These are phyloP conservation scores for Penicillium sclerotiorum DNA, from an alignment of 2,329 filamentous ascomycete species.

Conservation along the genomic window DNA sequence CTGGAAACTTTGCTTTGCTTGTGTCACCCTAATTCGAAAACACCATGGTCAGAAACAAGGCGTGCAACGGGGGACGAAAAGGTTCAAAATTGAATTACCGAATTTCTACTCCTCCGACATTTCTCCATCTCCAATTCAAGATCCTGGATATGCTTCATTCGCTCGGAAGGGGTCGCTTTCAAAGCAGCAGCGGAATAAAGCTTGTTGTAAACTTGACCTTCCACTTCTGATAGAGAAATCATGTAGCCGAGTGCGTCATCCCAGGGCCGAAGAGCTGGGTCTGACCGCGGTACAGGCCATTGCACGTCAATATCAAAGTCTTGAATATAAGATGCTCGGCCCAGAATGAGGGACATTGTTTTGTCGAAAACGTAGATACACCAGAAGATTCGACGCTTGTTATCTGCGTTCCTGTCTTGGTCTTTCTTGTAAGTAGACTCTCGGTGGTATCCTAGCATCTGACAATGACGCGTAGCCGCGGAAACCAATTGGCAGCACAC, in stretches of 20 bases:
- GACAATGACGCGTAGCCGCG: constrained; percentile 22
- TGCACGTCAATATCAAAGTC: constrained; percentile 24
- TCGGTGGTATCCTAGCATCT: constrained; percentile 25
- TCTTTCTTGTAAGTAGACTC: constrained; percentile 15
- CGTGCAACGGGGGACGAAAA: no score
- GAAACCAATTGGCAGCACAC: constrained; percentile 21
- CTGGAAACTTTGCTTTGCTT: constrained; percentile 9
- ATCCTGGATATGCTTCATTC: constrained; percentile 6
- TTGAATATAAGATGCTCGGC: constrained; percentile 21
- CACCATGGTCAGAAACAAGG: not conserved
- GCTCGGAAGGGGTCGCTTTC: constrained; percentile 3
- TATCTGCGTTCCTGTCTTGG: constrained; percentile 6
- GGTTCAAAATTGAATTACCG: not conserved
- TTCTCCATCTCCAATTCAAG: constrained; percentile 13
- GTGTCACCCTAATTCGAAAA: constrained; percentile 18
- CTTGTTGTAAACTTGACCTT: constrained; percentile 18
- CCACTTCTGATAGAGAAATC: constrained; percentile 14
- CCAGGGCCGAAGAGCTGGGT: constrained; percentile 13
- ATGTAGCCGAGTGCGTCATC: constrained; percentile 16
- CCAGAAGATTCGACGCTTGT: constrained; percentile 26
- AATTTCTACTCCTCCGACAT: constrained; percentile 7
- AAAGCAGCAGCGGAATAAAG: constrained; percentile 15
- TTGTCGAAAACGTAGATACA: constrained; percentile 24
- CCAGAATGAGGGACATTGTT: constrained; percentile 19
- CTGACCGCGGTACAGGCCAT: constrained; percentile 5